Conservation (phyloP, 2,329 filamentous ascomycete genomes). For the Exophiala viscosa region DNA sequence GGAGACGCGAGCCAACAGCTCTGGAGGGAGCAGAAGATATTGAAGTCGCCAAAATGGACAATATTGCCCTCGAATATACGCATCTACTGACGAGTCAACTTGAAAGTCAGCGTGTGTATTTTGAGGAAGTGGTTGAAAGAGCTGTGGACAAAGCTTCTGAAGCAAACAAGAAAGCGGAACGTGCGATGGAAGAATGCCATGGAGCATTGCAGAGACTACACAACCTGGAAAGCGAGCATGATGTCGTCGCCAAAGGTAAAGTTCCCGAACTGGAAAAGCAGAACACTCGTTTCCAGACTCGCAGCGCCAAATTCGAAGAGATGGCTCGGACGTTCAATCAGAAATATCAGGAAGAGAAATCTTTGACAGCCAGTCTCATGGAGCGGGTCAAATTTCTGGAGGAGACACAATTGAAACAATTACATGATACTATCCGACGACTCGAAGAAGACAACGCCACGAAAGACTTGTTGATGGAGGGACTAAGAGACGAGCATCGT, state of each 20-base stretch:
- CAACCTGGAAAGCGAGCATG: conserved; percentile 17
- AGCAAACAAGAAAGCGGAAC: conserved; percentile 60
- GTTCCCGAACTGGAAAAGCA: conserved; percentile 70
- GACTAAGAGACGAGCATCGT: conserved; percentile 24
- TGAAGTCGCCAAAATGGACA: conserved; percentile 60
- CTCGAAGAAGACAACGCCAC: conserved; percentile 31
- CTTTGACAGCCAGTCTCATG: conserved; percentile 75
- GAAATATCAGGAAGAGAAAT: conserved; percentile 80
- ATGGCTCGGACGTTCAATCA: conserved; percentile 72
- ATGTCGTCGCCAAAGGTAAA: conserved; percentile 19
- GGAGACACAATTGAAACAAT: conserved; percentile 51
- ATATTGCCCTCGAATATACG: conserved; percentile 89
- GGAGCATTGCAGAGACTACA: conserved; percentile 41
- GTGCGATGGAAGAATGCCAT: conserved; percentile 63
- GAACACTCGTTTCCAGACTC: conserved; percentile 62
- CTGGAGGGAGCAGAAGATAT: conserved; percentile 26
- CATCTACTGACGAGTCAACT: conserved; percentile 89
- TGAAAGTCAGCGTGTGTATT: conserved; percentile 88
- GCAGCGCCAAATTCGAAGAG: conserved; percentile 67
- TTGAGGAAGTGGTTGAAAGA: conserved; percentile 85
- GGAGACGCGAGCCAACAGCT: conserved; percentile 52
- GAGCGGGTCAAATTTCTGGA: conserved; percentile 67
- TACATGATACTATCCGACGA: conserved; percentile 44
- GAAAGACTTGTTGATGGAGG: conserved; percentile 27
- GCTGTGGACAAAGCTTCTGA: conserved; percentile 83